These are phyloP conservation scores for Ogataea nonfermentans DNA, from an alignment of 805 yeast genomes.

Conservation along the genomic window DNA sequence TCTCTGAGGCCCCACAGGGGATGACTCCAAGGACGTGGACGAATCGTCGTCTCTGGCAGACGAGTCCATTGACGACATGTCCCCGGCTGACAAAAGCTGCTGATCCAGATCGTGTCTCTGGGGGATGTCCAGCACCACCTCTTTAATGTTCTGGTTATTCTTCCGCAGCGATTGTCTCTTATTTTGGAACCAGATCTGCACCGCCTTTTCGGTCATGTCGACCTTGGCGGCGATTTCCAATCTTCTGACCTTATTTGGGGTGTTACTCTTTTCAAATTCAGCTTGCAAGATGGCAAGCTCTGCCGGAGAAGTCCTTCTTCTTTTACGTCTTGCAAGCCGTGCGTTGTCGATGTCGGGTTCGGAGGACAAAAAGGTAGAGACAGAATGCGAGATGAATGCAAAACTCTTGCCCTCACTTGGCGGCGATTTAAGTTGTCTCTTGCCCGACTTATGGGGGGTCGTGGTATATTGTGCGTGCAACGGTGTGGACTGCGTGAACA, in stretches of 20 bases:
- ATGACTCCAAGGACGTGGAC: constrained; percentile 12
- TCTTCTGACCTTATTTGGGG: constrained; percentile 79
- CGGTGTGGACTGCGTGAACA: constrained; percentile 23
- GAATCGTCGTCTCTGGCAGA: constrained; percentile 9
- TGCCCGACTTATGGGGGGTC: constrained; percentile 11
- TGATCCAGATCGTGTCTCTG: constrained; percentile 27
- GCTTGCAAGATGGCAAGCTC: constrained; percentile 79
- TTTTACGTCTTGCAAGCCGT: constrained; percentile 88
- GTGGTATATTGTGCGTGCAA: constrained; percentile 7
- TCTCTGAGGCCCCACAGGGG: constrained; percentile 16
- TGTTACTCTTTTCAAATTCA: constrained; percentile 72
- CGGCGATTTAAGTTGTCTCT: constrained; percentile 16
- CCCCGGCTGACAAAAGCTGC: constrained; percentile 21
- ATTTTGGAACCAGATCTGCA: constrained; percentile 98
- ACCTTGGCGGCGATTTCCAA: constrained; percentile 76
- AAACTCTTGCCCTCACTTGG: constrained; percentile 41
- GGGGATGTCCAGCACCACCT: constrained; percentile 29
- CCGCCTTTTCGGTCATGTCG: constrained; percentile 95
- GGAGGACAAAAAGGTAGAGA: constrained; percentile 77
- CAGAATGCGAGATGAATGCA: constrained; percentile 93
- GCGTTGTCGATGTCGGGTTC: constrained; percentile 87
- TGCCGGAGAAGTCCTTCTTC: constrained; percentile 90
- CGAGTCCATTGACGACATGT: constrained; percentile 6
- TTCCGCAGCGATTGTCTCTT: constrained; percentile 80
- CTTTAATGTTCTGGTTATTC: constrained; percentile 30